phyloP scores from a whole-genome alignment of 805 yeast species.

The Candida koratica region DNA sequence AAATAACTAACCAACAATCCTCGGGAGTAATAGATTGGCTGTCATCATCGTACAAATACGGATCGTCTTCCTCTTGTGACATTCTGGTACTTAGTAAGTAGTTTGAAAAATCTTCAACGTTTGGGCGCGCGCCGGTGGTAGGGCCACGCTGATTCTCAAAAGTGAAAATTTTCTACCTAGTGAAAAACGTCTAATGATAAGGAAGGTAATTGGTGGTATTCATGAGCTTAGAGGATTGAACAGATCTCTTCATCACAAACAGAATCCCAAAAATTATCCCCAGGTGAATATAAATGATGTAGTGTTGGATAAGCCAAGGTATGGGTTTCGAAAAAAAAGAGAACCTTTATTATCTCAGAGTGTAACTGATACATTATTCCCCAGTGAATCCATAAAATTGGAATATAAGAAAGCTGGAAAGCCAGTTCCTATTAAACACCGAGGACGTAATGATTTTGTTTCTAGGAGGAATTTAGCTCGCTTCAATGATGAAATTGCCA shows the following conservation, averaged over 20 bases:
- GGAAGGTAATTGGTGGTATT: background rate
- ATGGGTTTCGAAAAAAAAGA: conserved; percentile 38
- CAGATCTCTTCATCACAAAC: conserved; percentile 31
- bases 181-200: too few species aligned
- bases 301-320: conserved; percentile 33
- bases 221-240: background rate
- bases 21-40: conserved; percentile 77
- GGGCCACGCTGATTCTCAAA: conserved; percentile 1
- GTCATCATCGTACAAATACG: conserved; percentile 69
- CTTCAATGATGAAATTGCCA: conserved; percentile 49
- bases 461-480: conserved; percentile 37
- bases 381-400: conserved; percentile 32
- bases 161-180: too few species aligned
- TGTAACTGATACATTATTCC: conserved; percentile 40
- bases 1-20: conserved; percentile 98
- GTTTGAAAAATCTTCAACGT: conserved; percentile 6
- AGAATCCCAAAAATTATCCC: conserved; percentile 33
- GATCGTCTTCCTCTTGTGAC: conserved; percentile 42
- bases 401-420: conserved; percentile 35
- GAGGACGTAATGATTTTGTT: conserved; percentile 31
- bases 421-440: conserved; percentile 40
- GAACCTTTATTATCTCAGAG: conserved; percentile 36
- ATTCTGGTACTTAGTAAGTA: conserved; percentile 5
- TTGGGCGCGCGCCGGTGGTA: conserved; percentile 7
- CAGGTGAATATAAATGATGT: conserved; percentile 38